Conservation (phyloP, 306 rosid genomes). For the Albizia julibrissin region DNA sequence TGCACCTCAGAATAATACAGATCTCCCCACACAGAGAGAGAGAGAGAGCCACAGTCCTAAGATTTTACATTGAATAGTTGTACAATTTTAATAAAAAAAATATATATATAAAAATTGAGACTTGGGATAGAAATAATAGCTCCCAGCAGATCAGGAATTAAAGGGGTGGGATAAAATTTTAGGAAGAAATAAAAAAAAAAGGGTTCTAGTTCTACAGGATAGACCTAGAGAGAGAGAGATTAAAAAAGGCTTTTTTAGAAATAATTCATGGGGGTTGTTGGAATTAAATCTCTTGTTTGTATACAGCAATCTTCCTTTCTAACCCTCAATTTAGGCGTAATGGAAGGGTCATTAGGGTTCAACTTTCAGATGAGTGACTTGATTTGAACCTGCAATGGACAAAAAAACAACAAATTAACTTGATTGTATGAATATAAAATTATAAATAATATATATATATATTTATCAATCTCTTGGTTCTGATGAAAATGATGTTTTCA, state of each 20-base stretch:
- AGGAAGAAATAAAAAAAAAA: constrained; percentile 40
- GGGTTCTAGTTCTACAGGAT: constrained; percentile 37
- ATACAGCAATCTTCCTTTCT: constrained; percentile 48
- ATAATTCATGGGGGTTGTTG: constrained; percentile 53
- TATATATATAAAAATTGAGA: constrained; percentile 21
- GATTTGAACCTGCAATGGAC: constrained; percentile 66
- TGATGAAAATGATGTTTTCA: constrained; percentile 36
- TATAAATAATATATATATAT: neutral
- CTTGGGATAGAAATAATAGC: constrained; percentile 15
- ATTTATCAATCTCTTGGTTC: constrained; percentile 22
- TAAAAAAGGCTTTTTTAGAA: constrained; percentile 41
- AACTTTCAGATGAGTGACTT: constrained; percentile 67
- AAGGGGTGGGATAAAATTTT: neutral
- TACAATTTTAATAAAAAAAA: constrained; percentile 31
- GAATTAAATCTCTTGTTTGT: constrained; percentile 61
- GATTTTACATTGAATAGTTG: constrained; percentile 68
- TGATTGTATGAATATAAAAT: too few species aligned
- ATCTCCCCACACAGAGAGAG: constrained; percentile 18
- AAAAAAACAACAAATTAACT: neutral
- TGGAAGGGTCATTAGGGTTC: constrained; percentile 59
- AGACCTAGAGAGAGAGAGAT: constrained; percentile 36
- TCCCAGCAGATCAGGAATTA: constrained; percentile 51
- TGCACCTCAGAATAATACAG: constrained; percentile 67
- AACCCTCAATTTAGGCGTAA: constrained; percentile 49
- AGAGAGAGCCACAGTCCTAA: constrained; percentile 38